These are phyloP conservation scores for Linum tenue DNA, from an alignment of 345 rosid species.

Conservation along the genomic window DNA sequence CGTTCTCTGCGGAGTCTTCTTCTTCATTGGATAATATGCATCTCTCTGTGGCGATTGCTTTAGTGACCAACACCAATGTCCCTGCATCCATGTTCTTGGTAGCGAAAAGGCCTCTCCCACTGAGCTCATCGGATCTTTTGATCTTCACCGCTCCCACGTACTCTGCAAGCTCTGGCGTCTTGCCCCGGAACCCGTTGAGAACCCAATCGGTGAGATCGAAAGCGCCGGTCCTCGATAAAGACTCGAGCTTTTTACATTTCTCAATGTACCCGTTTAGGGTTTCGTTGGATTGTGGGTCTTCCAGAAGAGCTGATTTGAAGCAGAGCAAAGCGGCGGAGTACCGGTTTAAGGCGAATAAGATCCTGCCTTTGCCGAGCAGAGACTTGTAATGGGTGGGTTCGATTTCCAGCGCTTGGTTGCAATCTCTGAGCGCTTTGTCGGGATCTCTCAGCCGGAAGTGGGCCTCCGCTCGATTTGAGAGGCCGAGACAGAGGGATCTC, in stretches of 20 bases:
- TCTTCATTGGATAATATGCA: constrained; percentile 51
- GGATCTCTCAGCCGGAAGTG: constrained; percentile 36
- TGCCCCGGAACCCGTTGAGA: constrained; percentile 48
- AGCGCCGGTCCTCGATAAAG: constrained; percentile 63
- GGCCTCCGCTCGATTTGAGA: constrained; percentile 74
- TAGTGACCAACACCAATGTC: constrained; percentile 49
- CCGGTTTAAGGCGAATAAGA: constrained; percentile 50
- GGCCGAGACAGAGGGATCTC: constrained; percentile 56
- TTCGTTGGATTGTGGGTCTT: constrained; percentile 40
- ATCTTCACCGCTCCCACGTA: constrained; percentile 48
- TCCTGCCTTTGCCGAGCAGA: constrained; percentile 70
- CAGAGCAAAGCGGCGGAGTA: constrained; percentile 61
- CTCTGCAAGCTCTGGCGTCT: constrained; percentile 64
- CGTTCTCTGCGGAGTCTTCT: constrained; percentile 43
- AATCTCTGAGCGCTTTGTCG: constrained; percentile 44
- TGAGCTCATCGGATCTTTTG: constrained; percentile 39
- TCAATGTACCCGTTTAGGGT: constrained; percentile 46
- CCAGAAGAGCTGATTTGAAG: constrained; percentile 46
- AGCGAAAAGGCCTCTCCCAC: constrained; percentile 80
- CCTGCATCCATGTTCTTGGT: constrained; percentile 60
- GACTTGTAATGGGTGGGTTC: constrained; percentile 70
- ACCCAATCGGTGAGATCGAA: constrained; percentile 85
- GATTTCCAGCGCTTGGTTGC: constrained; percentile 50
- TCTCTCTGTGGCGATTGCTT: constrained; percentile 68
- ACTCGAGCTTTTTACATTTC: constrained; percentile 66